These are phyloP conservation scores for Metarhizium rileyi DNA, from an alignment of 2,329 filamentous ascomycete species.

Conservation along the genomic window DNA sequence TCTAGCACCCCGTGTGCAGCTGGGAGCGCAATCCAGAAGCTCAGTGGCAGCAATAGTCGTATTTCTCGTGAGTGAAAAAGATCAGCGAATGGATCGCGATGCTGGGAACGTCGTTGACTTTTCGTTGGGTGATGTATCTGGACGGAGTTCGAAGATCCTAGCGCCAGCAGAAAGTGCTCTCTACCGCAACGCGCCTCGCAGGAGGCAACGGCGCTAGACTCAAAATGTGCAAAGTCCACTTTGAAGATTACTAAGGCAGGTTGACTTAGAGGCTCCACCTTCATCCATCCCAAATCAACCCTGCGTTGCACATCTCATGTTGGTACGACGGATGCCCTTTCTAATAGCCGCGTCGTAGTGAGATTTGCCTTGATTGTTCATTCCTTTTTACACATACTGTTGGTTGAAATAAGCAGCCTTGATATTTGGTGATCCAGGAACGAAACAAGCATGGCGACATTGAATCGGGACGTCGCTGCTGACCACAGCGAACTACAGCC, in stretches of 20 bases:
- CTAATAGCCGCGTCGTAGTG: too few species aligned
- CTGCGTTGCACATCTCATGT: too few species aligned
- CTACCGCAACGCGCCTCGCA: background rate
- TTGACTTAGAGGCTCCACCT: too few species aligned
- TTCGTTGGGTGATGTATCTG: background rate
- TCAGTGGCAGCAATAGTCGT: constrained; percentile 6
- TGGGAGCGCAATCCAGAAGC: constrained; percentile 15
- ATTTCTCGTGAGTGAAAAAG: background rate
- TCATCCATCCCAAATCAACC: too few species aligned
- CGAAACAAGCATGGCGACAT: too few species aligned
- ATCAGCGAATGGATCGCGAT: constrained; percentile 1
- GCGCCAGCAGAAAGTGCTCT: constrained; percentile 1
- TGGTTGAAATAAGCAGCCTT: too few species aligned
- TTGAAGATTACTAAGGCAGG: background rate
- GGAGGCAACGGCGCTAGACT: background rate
- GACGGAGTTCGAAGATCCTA: background rate
- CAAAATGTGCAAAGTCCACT: background rate
- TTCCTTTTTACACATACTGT: too few species aligned
- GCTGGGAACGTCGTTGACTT: constrained; percentile 1
- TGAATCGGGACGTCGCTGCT: too few species aligned
- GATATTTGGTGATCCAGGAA: too few species aligned
- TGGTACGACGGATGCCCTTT: too few species aligned
- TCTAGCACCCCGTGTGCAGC: constrained; percentile 24
- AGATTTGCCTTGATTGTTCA: too few species aligned
- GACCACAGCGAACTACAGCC: too few species aligned